Evolutionary conservation across 192 early-diverging fungal species (phyloP).

Genomic region (Gryganskiella cystojenkinii): DNA sequence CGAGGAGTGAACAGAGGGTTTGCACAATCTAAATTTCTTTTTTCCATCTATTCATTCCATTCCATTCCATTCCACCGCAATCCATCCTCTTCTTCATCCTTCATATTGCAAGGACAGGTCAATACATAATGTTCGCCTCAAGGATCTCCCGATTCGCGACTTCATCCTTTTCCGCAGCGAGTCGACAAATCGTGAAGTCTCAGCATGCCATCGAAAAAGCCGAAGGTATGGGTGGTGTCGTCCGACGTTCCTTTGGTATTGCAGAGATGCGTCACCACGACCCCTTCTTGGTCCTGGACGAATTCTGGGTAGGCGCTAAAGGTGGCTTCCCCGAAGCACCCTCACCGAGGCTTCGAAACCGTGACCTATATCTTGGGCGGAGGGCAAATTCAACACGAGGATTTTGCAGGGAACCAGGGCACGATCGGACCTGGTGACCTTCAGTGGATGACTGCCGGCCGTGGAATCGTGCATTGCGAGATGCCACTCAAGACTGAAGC

Average conservation of each 20-base stretch:
- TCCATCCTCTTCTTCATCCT: too few relatives aligned
- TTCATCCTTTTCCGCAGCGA: not conserved
- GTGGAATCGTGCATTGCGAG: constrained; percentile 81
- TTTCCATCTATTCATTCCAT: too few relatives aligned
- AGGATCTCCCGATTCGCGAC: too few relatives aligned
- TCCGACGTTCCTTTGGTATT: constrained; percentile 81
- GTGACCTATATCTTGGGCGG: constrained; percentile 74
- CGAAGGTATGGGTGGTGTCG: constrained; percentile 87
- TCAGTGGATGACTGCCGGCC: constrained; percentile 86
- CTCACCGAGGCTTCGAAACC: constrained; percentile 86
- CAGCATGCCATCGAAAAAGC: constrained; percentile 62
- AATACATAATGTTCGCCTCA: too few relatives aligned
- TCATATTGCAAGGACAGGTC: too few relatives aligned
- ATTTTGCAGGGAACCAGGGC: constrained; percentile 80
- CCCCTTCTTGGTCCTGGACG: constrained; percentile 93
- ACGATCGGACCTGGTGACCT: constrained; percentile 71
- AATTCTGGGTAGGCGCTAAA: constrained; percentile 56
- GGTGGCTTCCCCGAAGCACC: constrained; percentile 76
- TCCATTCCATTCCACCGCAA: too few relatives aligned
- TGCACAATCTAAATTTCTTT: too few relatives aligned
- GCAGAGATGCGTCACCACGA: constrained; percentile 77
- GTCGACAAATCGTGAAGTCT: constrained; percentile 55
- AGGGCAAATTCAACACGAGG: constrained; percentile 78
- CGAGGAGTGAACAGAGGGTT: too few relatives aligned
- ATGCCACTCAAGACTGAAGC: constrained; percentile 61